Evolutionary conservation across 129 eudicot genomes (phyloP).

Genomic region (Artemisia tridentata): DNA sequence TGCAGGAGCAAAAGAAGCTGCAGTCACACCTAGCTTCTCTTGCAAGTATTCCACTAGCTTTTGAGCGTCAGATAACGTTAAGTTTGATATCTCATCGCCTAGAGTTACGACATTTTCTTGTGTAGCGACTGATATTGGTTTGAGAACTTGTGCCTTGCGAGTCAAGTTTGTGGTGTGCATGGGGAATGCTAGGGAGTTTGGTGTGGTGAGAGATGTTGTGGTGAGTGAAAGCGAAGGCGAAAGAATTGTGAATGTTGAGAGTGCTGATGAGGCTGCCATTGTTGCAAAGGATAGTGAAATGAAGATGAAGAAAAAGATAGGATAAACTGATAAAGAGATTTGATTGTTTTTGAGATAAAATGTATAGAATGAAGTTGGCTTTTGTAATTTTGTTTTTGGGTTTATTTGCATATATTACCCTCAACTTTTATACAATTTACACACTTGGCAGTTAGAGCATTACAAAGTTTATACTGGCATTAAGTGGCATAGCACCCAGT

Average conservation of each 20-base stretch:
- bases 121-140: slow-evolving; percentile 48
- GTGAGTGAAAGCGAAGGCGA: slow-evolving; percentile 32
- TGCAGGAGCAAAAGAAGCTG: slow-evolving; percentile 69
- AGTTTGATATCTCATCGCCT: slow-evolving; percentile 63
- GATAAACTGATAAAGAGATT: slow-evolving; percentile 47
- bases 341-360: not conserved
- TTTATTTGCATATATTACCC: too few species aligned
- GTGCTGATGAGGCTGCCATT: slow-evolving; percentile 71
- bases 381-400: too few species aligned
- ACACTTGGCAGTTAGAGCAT: too few species aligned
- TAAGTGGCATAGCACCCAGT: too few species aligned
- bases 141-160: slow-evolving; percentile 18
- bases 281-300: not conserved
- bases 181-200: slow-evolving; percentile 50
- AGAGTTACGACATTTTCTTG: slow-evolving; percentile 59
- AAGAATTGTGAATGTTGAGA: slow-evolving; percentile 53
- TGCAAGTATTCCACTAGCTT: slow-evolving; percentile 78
- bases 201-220: slow-evolving; percentile 32
- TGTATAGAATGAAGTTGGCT: too few species aligned
- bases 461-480: too few species aligned
- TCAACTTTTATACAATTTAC: too few species aligned
- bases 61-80: slow-evolving; percentile 76
- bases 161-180: slow-evolving; percentile 44
- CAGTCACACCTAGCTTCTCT: slow-evolving; percentile 77
- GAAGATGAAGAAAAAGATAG: not conserved